Base-by-base conservation (phyloP, 768 basidiomycete species). In the Lepiota brunneoincarnata region DNA sequence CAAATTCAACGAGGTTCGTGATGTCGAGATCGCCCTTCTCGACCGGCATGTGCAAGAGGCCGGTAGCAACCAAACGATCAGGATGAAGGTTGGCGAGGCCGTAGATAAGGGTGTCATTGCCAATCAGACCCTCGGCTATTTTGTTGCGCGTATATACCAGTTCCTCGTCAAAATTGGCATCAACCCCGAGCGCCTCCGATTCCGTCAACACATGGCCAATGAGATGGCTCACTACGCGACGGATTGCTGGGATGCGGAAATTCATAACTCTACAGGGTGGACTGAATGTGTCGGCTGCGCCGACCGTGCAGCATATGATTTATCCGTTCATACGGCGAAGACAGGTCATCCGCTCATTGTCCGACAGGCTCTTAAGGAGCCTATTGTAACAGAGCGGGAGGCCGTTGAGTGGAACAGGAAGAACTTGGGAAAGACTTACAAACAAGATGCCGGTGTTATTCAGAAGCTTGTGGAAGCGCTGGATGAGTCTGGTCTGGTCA, bases 151-250 rank as follows among this genome's bases (percentile, higher is more conserved):
- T 49, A 95, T 97, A 64, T 83, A 87, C 71, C 83, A 86, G 57
- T 98, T 95, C 81, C 77, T 98, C 47, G 63, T 85, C 61, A 89
- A 89, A 72, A 92, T 98, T 64, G 97, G 96, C 56, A 88, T 99
- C 70, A 78, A 95, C 74, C 85, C 87, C 12, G 58, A 66, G 43
- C 83, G 93, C 6, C 75, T 98, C 58, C 83, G 97, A 49, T 98
- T 98, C 82, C 80, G 97, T 31, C 97, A 99, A 66, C 97, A 99
- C 69, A 98, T 98, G 97, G 81, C 73, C 35, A 99, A 98, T 72
- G 97, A 98, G 77, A 98, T 98, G 96, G 97, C 97, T 1, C 97
- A 98, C 70, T 99, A 99, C 69, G 96, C 97, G 51, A 83, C 93
- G 36, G 96, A 98, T 72, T 99, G 97, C 71, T 99, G 97, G 97